These are phyloP conservation scores for Ceriops tagal DNA, from an alignment of 345 rosid genomes.

Conservation along the genomic window DNA sequence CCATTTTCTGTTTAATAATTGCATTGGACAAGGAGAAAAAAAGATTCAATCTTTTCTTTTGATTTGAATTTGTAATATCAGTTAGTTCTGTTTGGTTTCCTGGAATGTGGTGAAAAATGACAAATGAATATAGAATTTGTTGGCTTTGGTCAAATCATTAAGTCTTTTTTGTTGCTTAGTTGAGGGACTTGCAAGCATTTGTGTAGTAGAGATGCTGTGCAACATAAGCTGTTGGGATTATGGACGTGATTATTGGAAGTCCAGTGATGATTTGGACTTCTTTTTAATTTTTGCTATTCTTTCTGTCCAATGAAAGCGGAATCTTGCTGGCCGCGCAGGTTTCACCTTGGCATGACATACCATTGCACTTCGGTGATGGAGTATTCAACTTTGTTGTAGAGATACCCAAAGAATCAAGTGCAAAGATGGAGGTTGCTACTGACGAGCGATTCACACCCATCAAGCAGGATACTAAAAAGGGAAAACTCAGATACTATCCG, in stretches of 20 bases:
- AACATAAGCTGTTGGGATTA: background rate
- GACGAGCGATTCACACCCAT: constrained; percentile 88
- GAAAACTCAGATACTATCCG: constrained; percentile 72
- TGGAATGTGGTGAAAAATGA: background rate
- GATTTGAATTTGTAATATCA: background rate
- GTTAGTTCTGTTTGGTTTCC: background rate
- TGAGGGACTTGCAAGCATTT: background rate
- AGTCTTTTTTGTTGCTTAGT: background rate
- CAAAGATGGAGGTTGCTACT: constrained; percentile 98
- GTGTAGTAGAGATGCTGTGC: background rate
- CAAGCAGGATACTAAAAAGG: constrained; percentile 83
- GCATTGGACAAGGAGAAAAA: background rate
- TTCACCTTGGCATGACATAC: constrained; percentile 97
- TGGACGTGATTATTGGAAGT: background rate
- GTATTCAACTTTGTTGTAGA: constrained; percentile 79
- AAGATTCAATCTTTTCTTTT: background rate
- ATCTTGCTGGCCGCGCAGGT: constrained; percentile 37
- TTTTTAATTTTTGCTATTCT: background rate
- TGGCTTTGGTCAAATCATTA: background rate
- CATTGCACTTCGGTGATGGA: constrained; percentile 76
- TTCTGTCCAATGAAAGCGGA: background rate
- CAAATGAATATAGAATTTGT: background rate
- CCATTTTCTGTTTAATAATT: background rate
- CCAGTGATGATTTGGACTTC: background rate
- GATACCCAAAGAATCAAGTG: constrained; percentile 89